These are phyloP conservation scores for Xylona heveae DNA, from an alignment of 495 filamentous ascomycete genomes.

Conservation along the genomic window DNA sequence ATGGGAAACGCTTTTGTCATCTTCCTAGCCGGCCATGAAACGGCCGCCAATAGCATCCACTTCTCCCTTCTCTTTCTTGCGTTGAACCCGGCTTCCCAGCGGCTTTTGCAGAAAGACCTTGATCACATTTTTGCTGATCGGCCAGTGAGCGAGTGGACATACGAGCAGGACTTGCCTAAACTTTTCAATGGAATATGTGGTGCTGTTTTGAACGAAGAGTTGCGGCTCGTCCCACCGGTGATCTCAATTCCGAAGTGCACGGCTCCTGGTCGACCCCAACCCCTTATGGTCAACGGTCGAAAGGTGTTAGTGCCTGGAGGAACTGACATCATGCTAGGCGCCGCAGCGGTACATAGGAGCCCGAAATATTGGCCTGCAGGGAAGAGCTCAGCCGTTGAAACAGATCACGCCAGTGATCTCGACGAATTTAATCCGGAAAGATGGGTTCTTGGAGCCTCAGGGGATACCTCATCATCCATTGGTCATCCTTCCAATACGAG, in stretches of 20 bases:
- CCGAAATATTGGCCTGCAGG: constrained; percentile 30
- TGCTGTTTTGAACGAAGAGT: constrained; percentile 45
- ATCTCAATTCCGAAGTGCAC: constrained; percentile 38
- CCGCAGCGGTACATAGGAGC: constrained; percentile 31
- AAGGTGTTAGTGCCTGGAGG: constrained; percentile 26
- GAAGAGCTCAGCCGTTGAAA: constrained; percentile 13
- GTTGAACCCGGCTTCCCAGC: constrained; percentile 31
- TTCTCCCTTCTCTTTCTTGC: constrained; percentile 40
- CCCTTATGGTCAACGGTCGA: constrained; percentile 26
- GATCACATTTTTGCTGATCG: constrained; percentile 29
- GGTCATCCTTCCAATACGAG: constrained; percentile 28
- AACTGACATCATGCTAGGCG: constrained; percentile 22
- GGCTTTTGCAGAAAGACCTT: constrained; percentile 36
- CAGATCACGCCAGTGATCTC: constrained; percentile 18
- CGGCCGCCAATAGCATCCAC: constrained; percentile 44
- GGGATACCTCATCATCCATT: constrained; percentile 25
- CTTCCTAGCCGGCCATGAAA: constrained; percentile 52
- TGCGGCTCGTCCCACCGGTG: constrained; percentile 41
- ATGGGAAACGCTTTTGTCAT: constrained; percentile 53
- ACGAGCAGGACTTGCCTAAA: constrained; percentile 31
- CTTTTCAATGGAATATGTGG: constrained; percentile 39
- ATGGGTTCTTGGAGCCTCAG: constrained; percentile 28
- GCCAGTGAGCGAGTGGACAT: constrained; percentile 34
- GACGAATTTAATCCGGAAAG: constrained; percentile 29
- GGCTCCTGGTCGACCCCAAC: constrained; percentile 21